Evolutionary conservation across 148 eudicot species (phyloP).

Genomic region (Chenopodium formosanum): DNA sequence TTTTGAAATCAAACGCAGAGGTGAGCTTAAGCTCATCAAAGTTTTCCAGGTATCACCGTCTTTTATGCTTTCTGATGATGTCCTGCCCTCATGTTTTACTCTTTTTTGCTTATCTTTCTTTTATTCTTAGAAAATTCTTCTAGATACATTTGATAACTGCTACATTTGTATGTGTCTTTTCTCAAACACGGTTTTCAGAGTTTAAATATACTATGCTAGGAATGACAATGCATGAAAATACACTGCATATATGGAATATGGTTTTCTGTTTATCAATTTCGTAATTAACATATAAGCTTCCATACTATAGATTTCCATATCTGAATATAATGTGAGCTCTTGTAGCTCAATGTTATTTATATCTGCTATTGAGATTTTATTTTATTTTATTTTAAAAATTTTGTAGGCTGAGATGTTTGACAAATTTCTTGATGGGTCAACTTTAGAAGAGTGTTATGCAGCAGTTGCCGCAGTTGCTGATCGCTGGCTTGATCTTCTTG

Average conservation of each 20-base stretch:
- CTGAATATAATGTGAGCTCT: background rate
- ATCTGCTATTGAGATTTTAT: background rate
- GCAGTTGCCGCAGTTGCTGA: slow-evolving; percentile 95
- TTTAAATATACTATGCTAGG: background rate
- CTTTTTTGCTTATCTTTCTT: background rate
- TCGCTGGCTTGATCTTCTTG: slow-evolving; percentile 99
- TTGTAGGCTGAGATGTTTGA: slow-evolving; percentile 97
- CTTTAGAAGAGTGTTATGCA: slow-evolving; percentile 89
- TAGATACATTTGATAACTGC: background rate
- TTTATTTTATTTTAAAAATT: background rate
- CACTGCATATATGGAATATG: background rate
- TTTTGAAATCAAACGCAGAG: slow-evolving; percentile 98
- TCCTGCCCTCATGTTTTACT: background rate
- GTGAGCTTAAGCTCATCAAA: slow-evolving; percentile 99
- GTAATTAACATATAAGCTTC: too few species aligned
- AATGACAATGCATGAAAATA: background rate
- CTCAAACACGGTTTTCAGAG: background rate
- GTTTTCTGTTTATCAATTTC: slow-evolving; percentile 8
- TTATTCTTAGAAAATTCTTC: background rate
- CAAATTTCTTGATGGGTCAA: slow-evolving; percentile 91
- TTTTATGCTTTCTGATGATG: slow-evolving; percentile 2
- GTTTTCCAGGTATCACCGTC: slow-evolving; percentile 78
- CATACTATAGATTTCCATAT: too few species aligned
- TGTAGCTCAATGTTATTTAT: background rate
- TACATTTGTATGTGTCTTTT: background rate